phyloP scores from a whole-genome alignment of 345 rosid species.

The Boechera retrofracta region DNA sequence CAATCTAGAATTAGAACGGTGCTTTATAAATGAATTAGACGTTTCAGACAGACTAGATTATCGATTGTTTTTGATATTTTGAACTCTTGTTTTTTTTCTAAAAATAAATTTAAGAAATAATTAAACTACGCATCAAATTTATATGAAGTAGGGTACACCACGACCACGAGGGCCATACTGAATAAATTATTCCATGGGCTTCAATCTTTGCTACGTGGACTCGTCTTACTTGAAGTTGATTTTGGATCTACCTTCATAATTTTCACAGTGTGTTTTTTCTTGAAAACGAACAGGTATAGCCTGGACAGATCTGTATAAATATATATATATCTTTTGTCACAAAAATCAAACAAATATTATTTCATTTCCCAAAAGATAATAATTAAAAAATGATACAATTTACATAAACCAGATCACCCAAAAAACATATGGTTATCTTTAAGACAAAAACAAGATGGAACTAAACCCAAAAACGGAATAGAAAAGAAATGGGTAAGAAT shows the following conservation, averaged over 20 bases:
- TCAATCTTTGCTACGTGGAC: slow-evolving; percentile 2
- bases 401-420: slow-evolving; percentile 22
- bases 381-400: slow-evolving; percentile 1
- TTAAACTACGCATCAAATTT: neutral
- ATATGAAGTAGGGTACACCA: slow-evolving; percentile 9
- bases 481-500: slow-evolving; percentile 8
- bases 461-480: neutral
- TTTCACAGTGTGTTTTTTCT: neutral
- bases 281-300: slow-evolving; percentile 8
- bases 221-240: neutral
- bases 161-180: neutral
- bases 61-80: too few relatives aligned
- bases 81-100: too few relatives aligned
- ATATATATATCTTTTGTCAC: neutral
- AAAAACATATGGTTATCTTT: slow-evolving; percentile 8
- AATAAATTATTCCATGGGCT: slow-evolving; percentile 26
- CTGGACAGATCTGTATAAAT: slow-evolving; percentile 20
- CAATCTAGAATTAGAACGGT: neutral
- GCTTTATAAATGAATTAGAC: neutral
- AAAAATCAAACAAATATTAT: slow-evolving; percentile 8
- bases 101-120: neutral
- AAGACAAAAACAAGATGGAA: neutral
- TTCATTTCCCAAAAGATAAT: slow-evolving; percentile 5
- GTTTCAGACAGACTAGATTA: too few relatives aligned
- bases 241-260: neutral